Base-by-base conservation (phyloP, 371 early-diverging fungal species). In the Mortierella sp. region DNA sequence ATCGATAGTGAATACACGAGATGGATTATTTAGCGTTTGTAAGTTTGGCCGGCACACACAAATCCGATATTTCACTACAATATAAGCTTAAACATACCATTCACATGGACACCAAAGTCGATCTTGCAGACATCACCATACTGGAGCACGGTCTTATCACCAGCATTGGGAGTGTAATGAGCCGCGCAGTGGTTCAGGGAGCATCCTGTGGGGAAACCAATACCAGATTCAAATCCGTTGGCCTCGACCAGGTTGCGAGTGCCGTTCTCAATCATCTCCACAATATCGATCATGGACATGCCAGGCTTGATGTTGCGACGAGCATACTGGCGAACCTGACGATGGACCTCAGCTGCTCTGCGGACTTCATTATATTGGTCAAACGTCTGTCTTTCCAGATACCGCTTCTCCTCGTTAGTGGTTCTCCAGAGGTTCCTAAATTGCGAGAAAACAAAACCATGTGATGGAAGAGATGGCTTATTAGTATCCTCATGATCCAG, bases 131-230 rank as follows among this genome's bases (percentile, higher is more conserved):
- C 98, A 86, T 99, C 99, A 56, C 92, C 94, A 60, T 96, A 91
- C 52, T 87, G 67, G 50, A 99, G 75, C 4, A 97, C 95, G 1
- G 94, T 94, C 64, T 89, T 90, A 72, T 99, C 99, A 9, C 98
- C 99, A 39, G 97, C 90, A 78, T 99, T 99, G 6, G 99, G 98
- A 6, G 99, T 99, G 79, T 94, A 99, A 78, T 99, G 99, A 17
- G 99, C 99, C n/a, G 99, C 99, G 75, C 93, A 93, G 63, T 97
- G 90, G 78, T 99, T 99, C 37, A 99, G 71, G 7, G 99, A 99
- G 51, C 92, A 89, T 32, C 99, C 99, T 5, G 99, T 99, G n/a
- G 99, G 99, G 86, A 99, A 99, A 26, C 97, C 99, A 61, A 99
- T 96, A 1, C 90, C 96, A 19, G 95, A 81, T 64, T 92, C 91